Conservation (phyloP, 2,329 filamentous ascomycete genomes). For the Pseudopyricularia javanii region DNA sequence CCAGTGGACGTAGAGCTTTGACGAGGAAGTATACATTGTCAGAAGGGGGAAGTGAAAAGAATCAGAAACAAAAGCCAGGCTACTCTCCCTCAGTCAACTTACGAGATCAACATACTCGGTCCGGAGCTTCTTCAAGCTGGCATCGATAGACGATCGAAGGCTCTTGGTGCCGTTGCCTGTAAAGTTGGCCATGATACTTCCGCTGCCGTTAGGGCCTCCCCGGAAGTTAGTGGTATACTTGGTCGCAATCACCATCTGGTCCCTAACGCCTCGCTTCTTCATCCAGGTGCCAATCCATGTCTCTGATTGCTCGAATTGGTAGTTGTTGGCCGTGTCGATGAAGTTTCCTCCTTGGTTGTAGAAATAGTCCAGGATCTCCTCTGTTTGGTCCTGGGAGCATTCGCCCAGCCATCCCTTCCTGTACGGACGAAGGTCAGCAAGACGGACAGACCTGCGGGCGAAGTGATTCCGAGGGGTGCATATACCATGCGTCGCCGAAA, state of each 20-base stretch:
- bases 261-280: constrained; percentile 48
- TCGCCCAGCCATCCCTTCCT: constrained; percentile 48
- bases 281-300: constrained; percentile 61
- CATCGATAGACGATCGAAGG: constrained; percentile 39
- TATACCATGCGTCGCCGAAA: constrained; percentile 43
- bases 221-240: constrained; percentile 53
- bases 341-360: constrained; percentile 57
- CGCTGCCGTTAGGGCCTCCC: constrained; percentile 19
- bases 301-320: constrained; percentile 52
- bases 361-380: constrained; percentile 55
- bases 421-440: background rate
- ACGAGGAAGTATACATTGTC: too few species aligned
- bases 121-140: constrained; percentile 47
- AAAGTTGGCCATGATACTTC: constrained; percentile 36
- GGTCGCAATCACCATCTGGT: constrained; percentile 57
- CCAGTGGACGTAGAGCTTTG: constrained; percentile 38
- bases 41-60: background rate
- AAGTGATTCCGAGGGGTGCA: background rate
- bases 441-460: too few species aligned
- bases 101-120: constrained; percentile 59
- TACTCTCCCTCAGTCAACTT: constrained; percentile 6
- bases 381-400: constrained; percentile 49
- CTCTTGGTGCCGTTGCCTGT: constrained; percentile 52
- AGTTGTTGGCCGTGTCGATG: constrained; percentile 60
- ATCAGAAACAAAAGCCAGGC: background rate